Evolutionary conservation across 345 rosid species (phyloP).

Genomic region (Stellera chamaejasme): DNA sequence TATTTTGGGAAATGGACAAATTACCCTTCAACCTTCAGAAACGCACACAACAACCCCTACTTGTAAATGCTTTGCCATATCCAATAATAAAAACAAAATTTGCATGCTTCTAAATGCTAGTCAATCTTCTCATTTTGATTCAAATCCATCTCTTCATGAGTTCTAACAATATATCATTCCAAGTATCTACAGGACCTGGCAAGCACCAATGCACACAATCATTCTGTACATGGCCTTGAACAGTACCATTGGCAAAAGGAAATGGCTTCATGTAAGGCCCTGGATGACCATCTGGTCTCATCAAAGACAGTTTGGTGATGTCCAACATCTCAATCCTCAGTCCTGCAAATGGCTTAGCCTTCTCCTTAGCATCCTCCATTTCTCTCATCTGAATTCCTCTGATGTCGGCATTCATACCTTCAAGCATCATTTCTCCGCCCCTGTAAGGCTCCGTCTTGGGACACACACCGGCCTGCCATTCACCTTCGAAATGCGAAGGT

Average conservation of each 20-base stretch:
- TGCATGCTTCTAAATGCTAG: too few relatives aligned
- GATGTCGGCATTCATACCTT: slow-evolving; percentile 68
- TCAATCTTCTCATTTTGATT: slow-evolving; percentile 17
- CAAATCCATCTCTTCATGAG: slow-evolving; percentile 48
- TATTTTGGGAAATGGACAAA: too few relatives aligned
- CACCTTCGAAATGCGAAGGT: slow-evolving; percentile 84
- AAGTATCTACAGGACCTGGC: slow-evolving; percentile 84
- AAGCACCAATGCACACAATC: slow-evolving; percentile 94
- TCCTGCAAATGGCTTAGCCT: slow-evolving; percentile 11
- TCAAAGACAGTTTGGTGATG: slow-evolving; percentile 44
- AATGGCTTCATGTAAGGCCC: slow-evolving; percentile 69
- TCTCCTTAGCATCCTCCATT: slow-evolving; percentile 32
- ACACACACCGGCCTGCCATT: slow-evolving; percentile 84
- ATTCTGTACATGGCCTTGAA: slow-evolving; percentile 57
- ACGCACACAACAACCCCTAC: too few relatives aligned
- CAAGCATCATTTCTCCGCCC: slow-evolving; percentile 48
- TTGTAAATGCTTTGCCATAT: too few relatives aligned
- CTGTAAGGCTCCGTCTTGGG: slow-evolving; percentile 56
- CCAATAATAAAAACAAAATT: too few relatives aligned
- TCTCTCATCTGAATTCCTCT: slow-evolving; percentile 52
- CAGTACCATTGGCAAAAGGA: slow-evolving; percentile 63
- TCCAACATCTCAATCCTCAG: slow-evolving; percentile 55
- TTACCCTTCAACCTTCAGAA: too few relatives aligned
- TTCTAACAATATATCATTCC: slow-evolving; percentile 70
- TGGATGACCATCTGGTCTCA: slow-evolving; percentile 82